Evolutionary conservation across 371 early-diverging fungal genomes (phyloP).

Genomic region (Sporodiniella umbellata): DNA sequence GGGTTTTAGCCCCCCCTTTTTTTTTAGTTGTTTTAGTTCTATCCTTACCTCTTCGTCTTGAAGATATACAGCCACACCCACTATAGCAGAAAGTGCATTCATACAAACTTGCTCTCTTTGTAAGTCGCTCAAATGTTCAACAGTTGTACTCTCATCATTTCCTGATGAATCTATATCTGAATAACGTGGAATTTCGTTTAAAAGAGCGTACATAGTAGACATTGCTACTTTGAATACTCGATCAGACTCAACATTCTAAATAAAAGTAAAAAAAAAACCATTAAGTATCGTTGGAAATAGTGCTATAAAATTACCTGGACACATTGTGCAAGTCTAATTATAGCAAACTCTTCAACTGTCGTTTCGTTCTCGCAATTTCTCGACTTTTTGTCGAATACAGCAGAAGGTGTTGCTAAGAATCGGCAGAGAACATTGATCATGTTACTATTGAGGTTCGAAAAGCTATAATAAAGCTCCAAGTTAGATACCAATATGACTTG

Average conservation of each 20-base stretch:
- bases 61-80: conserved; percentile 64
- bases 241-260: conserved; percentile 29
- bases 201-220: conserved; percentile 53
- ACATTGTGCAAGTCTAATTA: conserved; percentile 54
- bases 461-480: conserved; percentile 25
- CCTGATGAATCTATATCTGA: conserved; percentile 14
- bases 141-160: conserved; percentile 2
- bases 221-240: conserved; percentile 47
- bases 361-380: conserved; percentile 15
- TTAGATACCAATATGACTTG: not conserved
- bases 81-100: conserved; percentile 58
- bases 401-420: conserved; percentile 63
- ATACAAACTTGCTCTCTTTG: conserved; percentile 54
- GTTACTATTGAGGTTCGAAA: conserved; percentile 43
- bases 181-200: conserved; percentile 53
- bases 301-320: conserved; percentile 46
- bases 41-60: conserved; percentile 55
- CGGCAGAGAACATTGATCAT: conserved; percentile 57
- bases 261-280: not conserved
- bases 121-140: conserved; percentile 31
- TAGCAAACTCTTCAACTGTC: conserved; percentile 53
- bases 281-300: too few species aligned
- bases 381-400: conserved; percentile 47
- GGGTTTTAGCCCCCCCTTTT: not conserved
- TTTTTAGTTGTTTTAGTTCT: not conserved